Evolutionary conservation across 2,329 filamentous ascomycete genomes (phyloP).

Genomic region (Alternaria ethzedia): DNA sequence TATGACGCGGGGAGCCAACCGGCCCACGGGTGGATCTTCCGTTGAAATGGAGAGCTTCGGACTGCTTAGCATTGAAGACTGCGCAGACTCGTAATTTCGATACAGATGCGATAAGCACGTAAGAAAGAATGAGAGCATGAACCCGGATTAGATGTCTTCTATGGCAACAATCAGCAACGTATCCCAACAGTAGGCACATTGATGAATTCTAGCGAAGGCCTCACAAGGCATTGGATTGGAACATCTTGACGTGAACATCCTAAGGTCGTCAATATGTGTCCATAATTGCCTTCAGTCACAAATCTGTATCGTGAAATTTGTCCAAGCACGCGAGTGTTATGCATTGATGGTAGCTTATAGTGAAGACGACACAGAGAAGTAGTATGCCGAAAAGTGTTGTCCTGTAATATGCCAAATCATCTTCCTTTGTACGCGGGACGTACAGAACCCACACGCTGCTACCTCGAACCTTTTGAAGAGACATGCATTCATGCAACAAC

Average conservation of each 20-base stretch:
- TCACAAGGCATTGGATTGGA: background rate
- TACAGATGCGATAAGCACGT: background rate
- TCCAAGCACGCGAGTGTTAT: background rate
- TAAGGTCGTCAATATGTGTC: background rate
- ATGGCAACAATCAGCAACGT: background rate
- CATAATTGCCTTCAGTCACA: background rate
- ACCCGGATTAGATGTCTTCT: background rate
- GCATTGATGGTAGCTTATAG: background rate
- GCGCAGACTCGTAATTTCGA: background rate
- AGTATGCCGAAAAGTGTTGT: background rate
- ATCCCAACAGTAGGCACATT: background rate
- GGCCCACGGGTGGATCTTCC: constrained; percentile 8
- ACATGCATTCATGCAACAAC: background rate
- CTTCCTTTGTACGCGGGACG: background rate
- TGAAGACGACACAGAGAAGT: background rate
- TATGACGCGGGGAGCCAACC: constrained; percentile 15
- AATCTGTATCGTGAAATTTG: background rate
- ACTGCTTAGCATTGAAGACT: background rate
- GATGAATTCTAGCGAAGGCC: background rate
- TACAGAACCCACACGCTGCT: background rate
- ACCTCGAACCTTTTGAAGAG: background rate
- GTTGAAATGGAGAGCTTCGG: background rate
- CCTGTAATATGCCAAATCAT: background rate
- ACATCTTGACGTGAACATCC: background rate
- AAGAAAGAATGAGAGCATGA: background rate